Evolutionary conservation across 179 eudicot species (phyloP), one percentile per base, ranked within the genome.

Genomic region (Nepenthes alata): DNA sequence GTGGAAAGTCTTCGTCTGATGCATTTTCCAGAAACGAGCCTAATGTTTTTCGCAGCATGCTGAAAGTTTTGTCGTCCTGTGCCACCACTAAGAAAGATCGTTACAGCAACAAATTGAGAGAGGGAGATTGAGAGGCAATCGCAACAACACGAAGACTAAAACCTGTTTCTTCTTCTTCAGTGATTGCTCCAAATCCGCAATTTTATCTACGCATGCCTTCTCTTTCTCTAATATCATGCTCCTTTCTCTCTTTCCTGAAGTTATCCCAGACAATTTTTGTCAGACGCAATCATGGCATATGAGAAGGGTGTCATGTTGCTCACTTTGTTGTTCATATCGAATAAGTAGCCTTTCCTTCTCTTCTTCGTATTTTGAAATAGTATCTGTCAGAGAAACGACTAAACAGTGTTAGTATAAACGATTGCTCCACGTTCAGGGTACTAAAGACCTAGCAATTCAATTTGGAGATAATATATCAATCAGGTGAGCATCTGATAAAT

Each of bases 161-260:
- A 83, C 97, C 85, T 81, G 81, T 75, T 93, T 86, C 83, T 86
- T 91, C 84, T 86, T 93, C 79, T 83, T 89, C 78, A 93, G 70
- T 37, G 97, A 86, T 48, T 79, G 82, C 67, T 86, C 97, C 69
- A 89, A 62, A 16, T 81, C 80, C 57, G 93, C 79, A 48, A 91
- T 83, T 73, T 78, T 89, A 15, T 74, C 80, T 5, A 82, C 55
- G 36, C 79, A 82, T 36, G 70, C 77, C 74, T 86, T 88, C 79
- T 91, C 96, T 14, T 75, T 78, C 77, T 91, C 96, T 67, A 81
- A 75, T 44, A 91, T 58, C 84, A 78, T 47, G 67, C 52, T 74
- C 82, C 76, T 88, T 64, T 91, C 97, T 75, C 86, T 91, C 91
- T 91, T 88, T 74, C 95, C 97, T 91, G 86, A 62, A 56, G 67